These are phyloP conservation scores for Alnus glutinosa DNA, from an alignment of 306 rosid genomes.

Conservation along the genomic window DNA sequence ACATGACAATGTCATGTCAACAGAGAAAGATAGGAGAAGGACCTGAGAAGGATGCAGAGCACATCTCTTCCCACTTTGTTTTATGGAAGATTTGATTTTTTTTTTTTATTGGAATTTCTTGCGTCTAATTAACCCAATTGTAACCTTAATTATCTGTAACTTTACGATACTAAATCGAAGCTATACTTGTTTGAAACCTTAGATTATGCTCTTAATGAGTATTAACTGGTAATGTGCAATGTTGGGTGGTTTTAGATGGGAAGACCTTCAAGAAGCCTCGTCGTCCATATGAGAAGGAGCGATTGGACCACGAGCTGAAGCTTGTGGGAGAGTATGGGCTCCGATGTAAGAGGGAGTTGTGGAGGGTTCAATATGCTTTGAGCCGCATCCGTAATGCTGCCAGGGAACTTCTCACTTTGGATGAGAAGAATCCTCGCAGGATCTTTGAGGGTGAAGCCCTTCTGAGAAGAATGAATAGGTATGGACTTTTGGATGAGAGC, in stretches of 20 bases:
- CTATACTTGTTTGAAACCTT: neutral
- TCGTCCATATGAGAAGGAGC: constrained; percentile 45
- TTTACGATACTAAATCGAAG: neutral
- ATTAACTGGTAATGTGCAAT: neutral
- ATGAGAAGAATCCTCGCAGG: constrained; percentile 42
- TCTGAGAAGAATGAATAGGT: constrained; percentile 40
- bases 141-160: neutral
- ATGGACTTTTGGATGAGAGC: constrained; percentile 42
- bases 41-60: too few relatives aligned
- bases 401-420: constrained; percentile 41
- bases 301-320: constrained; percentile 41
- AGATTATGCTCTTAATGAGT: neutral
- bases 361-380: constrained; percentile 49
- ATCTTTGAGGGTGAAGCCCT: constrained; percentile 48
- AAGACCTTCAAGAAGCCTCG: constrained; percentile 44
- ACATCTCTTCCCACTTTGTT: neutral
- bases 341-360: constrained; percentile 43
- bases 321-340: constrained; percentile 46
- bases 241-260: constrained; percentile 27
- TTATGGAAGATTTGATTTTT: neutral
- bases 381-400: constrained; percentile 46
- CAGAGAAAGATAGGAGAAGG: too few relatives aligned
- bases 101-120: neutral
- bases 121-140: neutral
- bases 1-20: too few relatives aligned